phyloP scores from a whole-genome alignment of 176 grass and related monocot genomes.

The Ensete ventricosum region DNA sequence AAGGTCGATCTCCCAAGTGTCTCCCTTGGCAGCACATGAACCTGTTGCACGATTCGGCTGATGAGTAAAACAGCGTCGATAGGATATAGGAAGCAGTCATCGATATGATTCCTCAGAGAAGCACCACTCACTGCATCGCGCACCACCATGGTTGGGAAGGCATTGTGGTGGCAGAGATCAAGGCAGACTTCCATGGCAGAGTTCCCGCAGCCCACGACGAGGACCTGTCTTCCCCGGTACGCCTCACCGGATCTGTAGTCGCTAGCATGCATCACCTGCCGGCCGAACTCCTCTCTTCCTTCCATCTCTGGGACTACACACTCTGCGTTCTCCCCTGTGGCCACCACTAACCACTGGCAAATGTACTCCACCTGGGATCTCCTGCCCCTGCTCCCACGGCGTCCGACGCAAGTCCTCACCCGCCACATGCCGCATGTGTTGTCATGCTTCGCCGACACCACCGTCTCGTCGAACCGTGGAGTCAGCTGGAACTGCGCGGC shows the following conservation, averaged over 20 bases:
- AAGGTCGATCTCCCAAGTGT: conserved; percentile 32
- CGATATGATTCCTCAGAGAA: too few species aligned
- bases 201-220: conserved; percentile 39
- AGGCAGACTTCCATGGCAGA: conserved; percentile 41
- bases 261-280: conserved; percentile 18
- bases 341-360: conserved; percentile 45
- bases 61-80: too few species aligned
- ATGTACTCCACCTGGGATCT: conserved; percentile 25
- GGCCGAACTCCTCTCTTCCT: conserved; percentile 7
- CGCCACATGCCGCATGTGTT: conserved; percentile 30
- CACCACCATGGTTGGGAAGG: conserved; percentile 34
- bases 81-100: too few species aligned
- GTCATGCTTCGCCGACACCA: conserved; percentile 24
- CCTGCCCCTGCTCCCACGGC: too few species aligned
- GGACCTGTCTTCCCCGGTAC: conserved; percentile 29
- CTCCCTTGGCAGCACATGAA: conserved; percentile 34
- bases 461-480: conserved; percentile 26
- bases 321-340: conserved; percentile 40
- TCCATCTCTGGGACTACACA: conserved; percentile 28
- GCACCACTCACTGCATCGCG: conserved; percentile 19
- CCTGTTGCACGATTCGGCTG: not conserved
- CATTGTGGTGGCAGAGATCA: conserved; percentile 41
- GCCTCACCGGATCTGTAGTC: conserved; percentile 37
- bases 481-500: conserved; percentile 21
- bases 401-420: conserved; percentile 10